Base-by-base conservation (phyloP, 192 early-diverging fungal genomes). In the Backusella liffmaniae region DNA sequence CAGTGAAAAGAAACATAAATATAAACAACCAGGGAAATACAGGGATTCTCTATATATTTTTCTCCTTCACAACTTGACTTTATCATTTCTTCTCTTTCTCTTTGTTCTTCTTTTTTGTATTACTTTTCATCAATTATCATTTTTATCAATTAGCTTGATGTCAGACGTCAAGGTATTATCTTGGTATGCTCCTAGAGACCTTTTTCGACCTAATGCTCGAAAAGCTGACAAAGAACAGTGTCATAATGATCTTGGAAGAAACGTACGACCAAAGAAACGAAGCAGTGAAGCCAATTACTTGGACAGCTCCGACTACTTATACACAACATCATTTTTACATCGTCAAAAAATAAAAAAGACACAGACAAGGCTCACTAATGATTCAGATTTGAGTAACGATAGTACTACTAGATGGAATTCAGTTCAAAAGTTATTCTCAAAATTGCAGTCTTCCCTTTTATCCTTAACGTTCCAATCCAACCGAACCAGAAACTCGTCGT, bases 21-120 rank as follows among this genome's bases (percentile, higher is more conserved):
- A 26, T 62, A 62, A 62, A 62, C 56, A 62, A 62, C 56, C 56
- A 62, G 56, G 56, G 56, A 62, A 62, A 62, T 62, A 62, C 56
- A 62, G 56, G 56, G 46, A 62, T 10, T 9, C 18, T n/a, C n/a
- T 56, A 56, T 56, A 56, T 62, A 62, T 29, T 62, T 59, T 59
- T 59, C 10, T 59, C 53, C 23, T 59, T 59, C 53, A 44, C 15
- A 0, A 44, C 15, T 15, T 16, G 42, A 44, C 15, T 44, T 44
- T 1, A 44, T 44, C 13, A 16, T 13, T 62, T 62, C 23, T 62
- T 29, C 21, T 62, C 3, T 29, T 62, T 10, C 26, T 62, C 10
- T 62, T 29, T 8, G 5, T 2, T 29, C 9, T 29, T 62, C 21
- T 7, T 59, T 5, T 59, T 12, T 8, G 10, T 62, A 62, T 62